A percentile compares a stretch with the other conserved stretches of the same genome.
Conservation (phyloP, 2,329 filamentous ascomycete species). For the Pseudogymnoascus sp. region DNA sequence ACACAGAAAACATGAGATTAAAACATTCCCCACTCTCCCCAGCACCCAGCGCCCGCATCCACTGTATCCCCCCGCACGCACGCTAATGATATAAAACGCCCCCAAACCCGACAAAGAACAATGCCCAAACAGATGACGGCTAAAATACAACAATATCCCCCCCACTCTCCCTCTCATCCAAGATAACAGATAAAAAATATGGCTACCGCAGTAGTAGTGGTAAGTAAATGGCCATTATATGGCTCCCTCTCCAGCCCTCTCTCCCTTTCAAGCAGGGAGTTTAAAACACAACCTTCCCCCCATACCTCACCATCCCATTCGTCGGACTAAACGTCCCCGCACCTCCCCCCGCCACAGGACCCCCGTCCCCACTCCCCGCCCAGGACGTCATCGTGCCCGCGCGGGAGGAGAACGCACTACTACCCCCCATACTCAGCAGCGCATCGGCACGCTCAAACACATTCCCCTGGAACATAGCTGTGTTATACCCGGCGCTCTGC, state of each 20-base stretch:
- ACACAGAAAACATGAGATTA: background rate
- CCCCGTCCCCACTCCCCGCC: background rate
- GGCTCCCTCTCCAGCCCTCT: background rate
- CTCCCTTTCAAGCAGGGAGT: background rate
- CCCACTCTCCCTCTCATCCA: background rate
- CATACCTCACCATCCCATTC: conserved; percentile 2
- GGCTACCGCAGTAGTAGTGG: background rate
- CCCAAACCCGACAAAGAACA: background rate
- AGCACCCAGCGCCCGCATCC: background rate
- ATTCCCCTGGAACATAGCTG: conserved; percentile 22
- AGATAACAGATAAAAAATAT: conserved; percentile 1
- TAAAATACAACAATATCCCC: background rate
- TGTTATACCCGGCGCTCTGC: conserved; percentile 22
- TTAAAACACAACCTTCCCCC: background rate
- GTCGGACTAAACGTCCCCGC: background rate
- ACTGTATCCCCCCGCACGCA: background rate
- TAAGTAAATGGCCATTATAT: conserved; percentile 3
- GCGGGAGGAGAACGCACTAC: conserved; percentile 21
- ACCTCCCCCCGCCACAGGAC: background rate
- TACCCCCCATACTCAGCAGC: conserved; percentile 19
- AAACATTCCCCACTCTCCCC: background rate
- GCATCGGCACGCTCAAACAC: conserved; percentile 27
- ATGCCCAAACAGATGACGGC: background rate
- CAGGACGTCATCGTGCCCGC: conserved; percentile 24
- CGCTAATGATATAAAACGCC: conserved; percentile 5